Base-by-base conservation (phyloP, 768 basidiomycete genomes). In the Megacollybia marginata region DNA sequence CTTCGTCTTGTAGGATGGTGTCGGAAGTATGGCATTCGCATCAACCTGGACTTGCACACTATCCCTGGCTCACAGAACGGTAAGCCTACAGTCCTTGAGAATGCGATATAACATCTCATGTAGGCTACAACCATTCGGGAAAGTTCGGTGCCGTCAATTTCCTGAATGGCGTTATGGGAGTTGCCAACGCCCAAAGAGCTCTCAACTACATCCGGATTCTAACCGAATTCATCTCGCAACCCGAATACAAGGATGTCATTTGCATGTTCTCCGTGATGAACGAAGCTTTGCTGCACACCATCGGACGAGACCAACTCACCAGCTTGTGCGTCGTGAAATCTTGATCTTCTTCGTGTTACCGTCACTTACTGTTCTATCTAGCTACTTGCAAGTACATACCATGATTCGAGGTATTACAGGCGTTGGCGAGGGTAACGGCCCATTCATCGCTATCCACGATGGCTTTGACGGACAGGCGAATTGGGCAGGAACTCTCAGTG, bases 11-110 rank as follows among this genome's bases (percentile, higher is more conserved):
- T 94, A 35, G 74, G 71, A 2, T 96, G 92, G 92, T 83, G 82
- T 12, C 74, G 92, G 46, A 94, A 96, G 65, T 94, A 94, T 62
- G 92, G 92, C 1, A 56, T 94, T n/a, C 76, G 92, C 28, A 80
- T 94, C 48, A 80, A 80, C 58, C 69, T 94, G 11, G 92, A 94
- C 67, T 65, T 91, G 33, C 88, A 90, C 62, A 75, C 86, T 4
- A 71, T 83, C 20, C 90, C 91, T 31, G 91, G 92, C 38, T 81
- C 79, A 43, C 88, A 89, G 58, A 88, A 88, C 61, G 88, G 85
- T 65, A 54, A 15, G 47, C 20, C 5, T 47, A 36, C 33, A 42
- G 52, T 10, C 36, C 9, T 50, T 50, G 40, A 55, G 54, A 76
- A 47, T 55, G 45, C 47, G 23, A 33, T 48, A 44, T 33, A 28